Base-by-base conservation (phyloP, 352 stramenopile genomes). In the Pythium biforme region DNA sequence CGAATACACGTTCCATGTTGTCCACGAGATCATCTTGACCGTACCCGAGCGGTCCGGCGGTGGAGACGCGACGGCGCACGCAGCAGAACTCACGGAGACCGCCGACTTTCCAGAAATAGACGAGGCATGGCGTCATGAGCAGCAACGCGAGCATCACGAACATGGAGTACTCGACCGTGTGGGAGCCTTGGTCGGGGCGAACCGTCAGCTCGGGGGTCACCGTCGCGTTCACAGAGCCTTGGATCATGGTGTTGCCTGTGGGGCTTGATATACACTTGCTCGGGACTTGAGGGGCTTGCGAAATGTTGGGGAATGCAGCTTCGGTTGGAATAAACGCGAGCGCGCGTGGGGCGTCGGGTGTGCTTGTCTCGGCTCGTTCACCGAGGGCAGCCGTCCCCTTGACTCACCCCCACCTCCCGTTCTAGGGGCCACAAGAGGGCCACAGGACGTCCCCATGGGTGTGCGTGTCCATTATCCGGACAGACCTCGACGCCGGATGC, bases 91-190 rank as follows among this genome's bases (percentile, higher is more conserved):
- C 47, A 12, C 31, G 55, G 19, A 55, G 31, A 19, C 33, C 8
- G 12, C 55, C 55, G 33, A 48, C 37, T 45, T 62, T 62, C 55
- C 55, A 62, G 11, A 9, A 20, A 22, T 37, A 62, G 3, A 62
- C 37, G 19, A 54, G 6, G 15, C 43, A 55, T 6, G 55, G 55
- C 22, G 55, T 1, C 19, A 62, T 31, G 19, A 62, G 19, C 9
- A 62, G 31, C 23, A 55, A 4, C 1, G 9, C 45, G 14, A 62
- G 31, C 20, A 55, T 4, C 33, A 22, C 22, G 33, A 62, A 55
- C 55, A 62, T 39, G 43, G 53, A 10, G 29, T 33, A 55, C 29
- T 34, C 33, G 26, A 17, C 31, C 9, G 33, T n/a, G 23, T 48
- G 4, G 19, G 19, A 43, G 2, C 37, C 37, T 19, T 59, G n/a